Base-by-base conservation (phyloP, 2,329 filamentous ascomycete genomes). In the Colletotrichum truncatum region DNA sequence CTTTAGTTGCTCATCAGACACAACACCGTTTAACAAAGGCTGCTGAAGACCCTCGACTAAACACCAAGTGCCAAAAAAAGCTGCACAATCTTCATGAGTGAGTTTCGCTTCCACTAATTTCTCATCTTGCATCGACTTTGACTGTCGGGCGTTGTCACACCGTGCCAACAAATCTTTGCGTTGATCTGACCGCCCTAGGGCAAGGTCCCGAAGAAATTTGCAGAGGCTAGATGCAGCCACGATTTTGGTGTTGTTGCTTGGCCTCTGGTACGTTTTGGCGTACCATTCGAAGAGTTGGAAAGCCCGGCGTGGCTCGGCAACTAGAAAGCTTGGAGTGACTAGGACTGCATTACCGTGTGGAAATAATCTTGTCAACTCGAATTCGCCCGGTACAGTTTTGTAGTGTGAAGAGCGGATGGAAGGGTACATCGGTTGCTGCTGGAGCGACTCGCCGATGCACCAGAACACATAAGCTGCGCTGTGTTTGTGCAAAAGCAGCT, bases 291-390 rank as follows among this genome's bases (percentile, higher is more conserved):
- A 57, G 6, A 82, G 73, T 11, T 66, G 67, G 41, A 73, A 73
- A 6, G 75, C 73, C 57, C 75, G 72, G 18, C 70, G 67, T 4
- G 80, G 80, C 39, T 80, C 75, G 2, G 77, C 75, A 12, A 81
- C 55, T 25, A 82, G 53, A 60, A 82, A 82, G 56, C 78, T 81
- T 6, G 80, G 80, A 1, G 80, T 79, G 3, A 81, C n/a, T n/a
- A 82, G 64, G 6, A 80, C 69, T 1, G 73, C 77, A 28, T 67
- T 71, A 16, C 78, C 78, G 10, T 70, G 69, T 4, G 70, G 68
- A 39, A 80, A 75, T 4, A 79, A 66, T 21, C 67, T 57, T 18
- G 65, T 61, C 34, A 69, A 30, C 28, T 60, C 52, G 12, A 69
- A 25, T 5, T 28, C 49, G 28, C 64, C 67, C 3, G 45, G 54